Evolutionary conservation across 2,329 filamentous ascomycete species (phyloP), one percentile per base, ranked within the genome.

Genomic region (Fusarium torreyae): DNA sequence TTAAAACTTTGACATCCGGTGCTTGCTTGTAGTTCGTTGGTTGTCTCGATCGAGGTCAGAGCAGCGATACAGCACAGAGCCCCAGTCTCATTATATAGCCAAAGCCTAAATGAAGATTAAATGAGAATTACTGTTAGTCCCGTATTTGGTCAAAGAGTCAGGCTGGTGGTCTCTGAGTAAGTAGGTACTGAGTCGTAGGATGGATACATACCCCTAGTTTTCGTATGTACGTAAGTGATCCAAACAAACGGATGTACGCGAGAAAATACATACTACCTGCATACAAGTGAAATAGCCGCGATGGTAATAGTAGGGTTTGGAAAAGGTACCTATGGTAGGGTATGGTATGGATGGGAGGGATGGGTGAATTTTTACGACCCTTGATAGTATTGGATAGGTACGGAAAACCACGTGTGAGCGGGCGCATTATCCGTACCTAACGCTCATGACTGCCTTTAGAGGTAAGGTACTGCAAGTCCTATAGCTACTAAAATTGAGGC

Each of bases 371-470:
- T 46, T 22, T 43, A 66, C 46, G 22, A 44, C 42, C 60, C 60
- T 57, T 53, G 55, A 31, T 31, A 45, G 28, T 31, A n/a, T 54
- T 52, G 61, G 55, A 46, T 38, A 66, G 48, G 59, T 64, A 50
- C 44, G 38, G 48, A 45, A 66, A 66, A 66, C 59, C 60, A 66
- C 65, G 46, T 62, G 61, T 49, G 46, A 45, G 66, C 66, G 66
- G 56, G 50, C 66, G 61, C 51, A 69, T 39, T 11, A 28, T 44
- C 39, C 33, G 44, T 55, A 54, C 44, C 63, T 66, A 67, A 63
- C 61, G 62, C 66, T 52, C 49, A 69, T 66, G 53, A 66, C 66
- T 69, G 52, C 66, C 66, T 54, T 69, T 69, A 69, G 61, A 63
- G 66, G 66, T 42, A 69, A 57, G 52, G 66, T 64, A 70, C 43